Evolutionary conservation across 768 basidiomycete genomes (phyloP).

Genomic region (Cubamyces lactineus): DNA sequence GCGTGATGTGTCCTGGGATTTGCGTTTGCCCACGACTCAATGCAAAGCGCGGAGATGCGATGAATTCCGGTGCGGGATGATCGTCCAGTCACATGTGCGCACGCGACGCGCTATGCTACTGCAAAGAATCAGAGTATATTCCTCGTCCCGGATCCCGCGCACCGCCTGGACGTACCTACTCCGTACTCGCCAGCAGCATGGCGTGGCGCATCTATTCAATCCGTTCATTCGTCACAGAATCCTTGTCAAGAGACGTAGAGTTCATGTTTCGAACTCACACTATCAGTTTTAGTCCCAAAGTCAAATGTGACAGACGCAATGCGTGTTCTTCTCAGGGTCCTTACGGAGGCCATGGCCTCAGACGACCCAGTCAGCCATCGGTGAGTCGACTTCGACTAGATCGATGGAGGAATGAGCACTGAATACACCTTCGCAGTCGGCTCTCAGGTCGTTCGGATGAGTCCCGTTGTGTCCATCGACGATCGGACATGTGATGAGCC

Average conservation of each 20-base stretch:
- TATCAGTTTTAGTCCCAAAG: neutral
- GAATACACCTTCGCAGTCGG: no score
- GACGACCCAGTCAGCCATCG: no score
- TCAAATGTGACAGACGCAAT: no score
- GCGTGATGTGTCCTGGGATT: neutral
- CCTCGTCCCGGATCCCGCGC: neutral
- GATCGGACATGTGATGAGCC: neutral
- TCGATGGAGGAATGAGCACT: no score
- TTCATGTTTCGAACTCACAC: constrained; percentile 2
- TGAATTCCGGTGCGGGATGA: neutral
- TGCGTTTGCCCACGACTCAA: neutral
- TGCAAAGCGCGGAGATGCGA: neutral
- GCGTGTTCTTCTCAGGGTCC: no score
- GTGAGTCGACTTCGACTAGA: no score
- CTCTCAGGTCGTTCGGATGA: neutral
- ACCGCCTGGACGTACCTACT: neutral
- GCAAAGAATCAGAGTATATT: neutral
- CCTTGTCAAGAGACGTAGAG: neutral
- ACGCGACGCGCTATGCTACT: neutral
- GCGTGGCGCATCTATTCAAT: neutral
- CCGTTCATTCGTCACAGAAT: neutral
- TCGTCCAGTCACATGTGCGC: neutral
- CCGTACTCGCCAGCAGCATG: neutral
- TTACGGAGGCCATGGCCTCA: no score
- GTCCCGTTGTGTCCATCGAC: neutral